These are phyloP conservation scores for Lactarius pseudohatsudake DNA, from an alignment of 768 basidiomycete genomes.

Conservation along the genomic window DNA sequence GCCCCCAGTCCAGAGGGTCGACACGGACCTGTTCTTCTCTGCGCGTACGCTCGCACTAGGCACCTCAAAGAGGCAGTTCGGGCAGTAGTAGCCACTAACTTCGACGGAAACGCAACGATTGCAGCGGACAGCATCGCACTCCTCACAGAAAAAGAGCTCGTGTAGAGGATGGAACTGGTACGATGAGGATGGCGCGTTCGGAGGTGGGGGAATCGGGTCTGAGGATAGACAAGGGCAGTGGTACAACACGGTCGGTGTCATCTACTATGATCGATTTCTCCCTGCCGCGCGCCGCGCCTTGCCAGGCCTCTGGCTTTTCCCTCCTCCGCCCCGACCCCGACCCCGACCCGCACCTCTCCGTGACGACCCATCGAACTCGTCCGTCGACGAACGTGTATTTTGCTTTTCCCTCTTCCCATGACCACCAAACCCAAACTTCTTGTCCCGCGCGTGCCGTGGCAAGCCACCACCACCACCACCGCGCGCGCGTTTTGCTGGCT, in stretches of 20 bases:
- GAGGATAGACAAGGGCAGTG: constrained; percentile 73
- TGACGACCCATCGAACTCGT: constrained; percentile 53
- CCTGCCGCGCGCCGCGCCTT: constrained; percentile 55
- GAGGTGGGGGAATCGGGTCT: constrained; percentile 64
- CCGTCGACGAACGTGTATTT: constrained; percentile 80
- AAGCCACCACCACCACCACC: constrained; percentile 37
- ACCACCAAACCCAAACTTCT: constrained; percentile 83
- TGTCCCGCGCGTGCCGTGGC: constrained; percentile 62
- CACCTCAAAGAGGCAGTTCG: constrained; percentile 97
- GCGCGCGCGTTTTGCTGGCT: constrained; percentile 58
- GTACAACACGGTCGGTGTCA: constrained; percentile 54
- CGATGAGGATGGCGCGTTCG: constrained; percentile 73
- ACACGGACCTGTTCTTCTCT: constrained; percentile 86
- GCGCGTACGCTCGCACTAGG: constrained; percentile 97
- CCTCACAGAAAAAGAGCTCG: constrained; percentile 94
- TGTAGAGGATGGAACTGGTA: constrained; percentile 82
- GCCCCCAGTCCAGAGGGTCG: not conserved
- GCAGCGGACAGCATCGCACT: constrained; percentile 95
- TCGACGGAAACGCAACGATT: constrained; percentile 90
- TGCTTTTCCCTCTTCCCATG: constrained; percentile 69
- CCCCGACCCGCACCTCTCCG: constrained; percentile 38
- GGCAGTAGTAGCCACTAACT: constrained; percentile 97
- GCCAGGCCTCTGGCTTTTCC: constrained; percentile 50
- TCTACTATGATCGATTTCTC: constrained; percentile 34
- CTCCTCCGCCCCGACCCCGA: constrained; percentile 33